Conservation (phyloP, 306 rosid species). For the Acacia confusa region DNA sequence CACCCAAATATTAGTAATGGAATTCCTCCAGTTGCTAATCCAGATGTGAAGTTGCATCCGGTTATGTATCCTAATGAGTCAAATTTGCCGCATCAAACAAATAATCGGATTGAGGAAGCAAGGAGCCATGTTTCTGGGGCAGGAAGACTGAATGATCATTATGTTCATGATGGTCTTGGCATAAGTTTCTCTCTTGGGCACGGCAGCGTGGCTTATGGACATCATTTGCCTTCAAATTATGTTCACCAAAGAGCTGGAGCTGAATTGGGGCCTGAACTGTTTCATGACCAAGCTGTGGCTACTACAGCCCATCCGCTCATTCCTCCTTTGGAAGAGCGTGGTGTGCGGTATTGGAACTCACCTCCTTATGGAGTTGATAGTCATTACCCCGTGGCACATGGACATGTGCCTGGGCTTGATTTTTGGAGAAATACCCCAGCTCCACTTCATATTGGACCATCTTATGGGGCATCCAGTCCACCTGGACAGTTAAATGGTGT, state of each 20-base stretch:
- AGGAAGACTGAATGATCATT: slow-evolving; percentile 64
- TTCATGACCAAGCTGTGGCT: slow-evolving; percentile 66
- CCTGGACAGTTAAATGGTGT: slow-evolving; percentile 57
- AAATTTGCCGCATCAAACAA: slow-evolving; percentile 55
- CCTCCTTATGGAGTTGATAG: slow-evolving; percentile 70
- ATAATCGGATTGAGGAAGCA: slow-evolving; percentile 58
- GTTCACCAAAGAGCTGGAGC: slow-evolving; percentile 58
- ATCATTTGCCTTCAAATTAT: slow-evolving; percentile 48
- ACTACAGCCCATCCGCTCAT: slow-evolving; percentile 46
- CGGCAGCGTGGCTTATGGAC: slow-evolving; percentile 55
- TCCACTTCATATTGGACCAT: slow-evolving; percentile 54
- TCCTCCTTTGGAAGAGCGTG: slow-evolving; percentile 66
- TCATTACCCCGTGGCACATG: slow-evolving; percentile 54
- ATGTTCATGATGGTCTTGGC: slow-evolving; percentile 61
- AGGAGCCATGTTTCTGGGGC: slow-evolving; percentile 55
- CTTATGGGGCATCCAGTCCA: slow-evolving; percentile 59
- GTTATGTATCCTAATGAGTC: slow-evolving; percentile 56
- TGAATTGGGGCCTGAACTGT: slow-evolving; percentile 65
- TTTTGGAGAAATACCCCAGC: slow-evolving; percentile 65
- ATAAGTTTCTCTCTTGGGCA: slow-evolving; percentile 58
- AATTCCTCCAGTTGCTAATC: slow-evolving; percentile 48
- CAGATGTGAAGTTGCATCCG: slow-evolving; percentile 73
- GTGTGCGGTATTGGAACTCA: slow-evolving; percentile 58
- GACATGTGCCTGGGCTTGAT: slow-evolving; percentile 55
- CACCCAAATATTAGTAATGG: slow-evolving; percentile 63